Evolutionary conservation across 1,284 basidiomycete genomes (phyloP).

Genomic region (Irpex sp.): DNA sequence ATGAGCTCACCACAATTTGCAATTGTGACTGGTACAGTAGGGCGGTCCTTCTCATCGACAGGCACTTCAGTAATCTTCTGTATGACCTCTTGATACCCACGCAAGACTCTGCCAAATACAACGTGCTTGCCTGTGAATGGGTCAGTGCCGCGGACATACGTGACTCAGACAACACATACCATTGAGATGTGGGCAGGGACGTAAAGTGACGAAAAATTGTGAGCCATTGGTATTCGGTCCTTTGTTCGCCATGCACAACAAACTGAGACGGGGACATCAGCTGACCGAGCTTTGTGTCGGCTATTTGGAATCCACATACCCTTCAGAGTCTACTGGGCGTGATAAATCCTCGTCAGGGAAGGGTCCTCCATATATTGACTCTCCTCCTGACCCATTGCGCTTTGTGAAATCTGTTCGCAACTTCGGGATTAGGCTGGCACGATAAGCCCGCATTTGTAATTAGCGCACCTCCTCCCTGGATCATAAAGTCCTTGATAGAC

Average conservation of each 20-base stretch:
- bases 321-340: slow-evolving; percentile 62
- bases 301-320: slow-evolving; percentile 28
- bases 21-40: slow-evolving; percentile 69
- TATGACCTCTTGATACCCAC: slow-evolving; percentile 60
- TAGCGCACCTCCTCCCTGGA: slow-evolving; percentile 69
- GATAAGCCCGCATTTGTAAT: not conserved
- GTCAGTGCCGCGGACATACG: not conserved
- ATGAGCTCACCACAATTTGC: slow-evolving; percentile 84
- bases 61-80: slow-evolving; percentile 51
- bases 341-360: slow-evolving; percentile 78
- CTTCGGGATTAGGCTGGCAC: not conserved
- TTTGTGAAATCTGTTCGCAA: slow-evolving; percentile 62
- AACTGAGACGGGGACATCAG: slow-evolving; percentile 28
- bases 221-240: slow-evolving; percentile 79
- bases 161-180: slow-evolving; percentile 30
- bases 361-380: slow-evolving; percentile 74
- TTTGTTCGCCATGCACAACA: slow-evolving; percentile 83
- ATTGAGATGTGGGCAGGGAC: slow-evolving; percentile 67
- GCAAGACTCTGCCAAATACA: slow-evolving; percentile 68
- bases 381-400: slow-evolving; percentile 78
- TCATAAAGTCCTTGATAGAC: slow-evolving; percentile 85
- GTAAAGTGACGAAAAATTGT: slow-evolving; percentile 82
- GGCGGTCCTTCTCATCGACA: slow-evolving; percentile 69
- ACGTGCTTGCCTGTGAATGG: slow-evolving; percentile 63
- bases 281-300: not conserved